phyloP scores from a whole-genome alignment of 306 rosid species.

The Fragaria nilgerrensis region DNA sequence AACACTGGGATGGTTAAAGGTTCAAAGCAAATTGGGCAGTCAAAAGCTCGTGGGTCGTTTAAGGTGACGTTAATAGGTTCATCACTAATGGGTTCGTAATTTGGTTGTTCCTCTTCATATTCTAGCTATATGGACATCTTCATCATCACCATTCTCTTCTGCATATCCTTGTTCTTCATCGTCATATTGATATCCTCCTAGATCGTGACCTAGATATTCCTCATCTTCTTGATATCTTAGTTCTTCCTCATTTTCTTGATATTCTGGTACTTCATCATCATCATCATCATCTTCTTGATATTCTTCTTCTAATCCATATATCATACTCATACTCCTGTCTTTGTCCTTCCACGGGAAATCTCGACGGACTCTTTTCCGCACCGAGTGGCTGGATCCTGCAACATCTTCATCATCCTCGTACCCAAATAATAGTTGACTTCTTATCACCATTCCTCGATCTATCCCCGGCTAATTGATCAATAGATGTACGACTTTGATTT shows the following conservation, averaged over 20 bases:
- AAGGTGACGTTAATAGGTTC: not conserved
- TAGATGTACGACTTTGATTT: not conserved
- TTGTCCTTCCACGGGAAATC: not conserved
- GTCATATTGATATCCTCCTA: not conserved
- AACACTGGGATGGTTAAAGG: not conserved
- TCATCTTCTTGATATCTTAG: not conserved
- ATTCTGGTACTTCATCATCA: not conserved
- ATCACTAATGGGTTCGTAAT: not conserved
- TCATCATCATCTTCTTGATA: too few species aligned
- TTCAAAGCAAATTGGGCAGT: constrained; percentile 2
- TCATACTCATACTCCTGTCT: not conserved
- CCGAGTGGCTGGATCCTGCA: not conserved
- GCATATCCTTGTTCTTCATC: not conserved
- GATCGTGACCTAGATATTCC: not conserved
- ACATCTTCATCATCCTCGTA: not conserved
- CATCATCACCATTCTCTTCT: not conserved
- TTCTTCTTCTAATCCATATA: not conserved
- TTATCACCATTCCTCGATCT: not conserved
- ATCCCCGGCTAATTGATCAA: not conserved
- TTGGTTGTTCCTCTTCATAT: not conserved
- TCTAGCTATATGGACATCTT: not conserved
- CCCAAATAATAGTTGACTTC: not conserved
- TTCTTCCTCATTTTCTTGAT: not conserved
- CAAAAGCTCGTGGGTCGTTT: not conserved
- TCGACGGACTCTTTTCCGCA: not conserved